These are phyloP conservation scores for Calocera viscosa DNA, from an alignment of 768 basidiomycete species.

Conservation along the genomic window DNA sequence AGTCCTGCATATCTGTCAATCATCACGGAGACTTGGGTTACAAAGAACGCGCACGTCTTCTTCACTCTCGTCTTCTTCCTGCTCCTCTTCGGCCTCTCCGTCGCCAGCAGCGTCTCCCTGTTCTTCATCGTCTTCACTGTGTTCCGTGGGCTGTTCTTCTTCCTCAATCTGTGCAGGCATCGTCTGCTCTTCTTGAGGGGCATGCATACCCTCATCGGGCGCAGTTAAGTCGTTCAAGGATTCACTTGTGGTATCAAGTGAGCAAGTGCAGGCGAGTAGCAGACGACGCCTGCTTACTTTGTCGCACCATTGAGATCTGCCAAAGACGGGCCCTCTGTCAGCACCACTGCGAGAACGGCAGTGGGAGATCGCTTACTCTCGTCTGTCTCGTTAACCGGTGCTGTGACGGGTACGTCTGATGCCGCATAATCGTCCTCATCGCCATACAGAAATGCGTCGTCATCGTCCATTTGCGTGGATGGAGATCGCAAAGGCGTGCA, in stretches of 20 bases:
- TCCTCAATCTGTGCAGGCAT: constrained; percentile 30
- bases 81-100: constrained; percentile 25
- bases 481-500: constrained; percentile 16
- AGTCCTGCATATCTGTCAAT: constrained; percentile 38
- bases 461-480: constrained; percentile 39
- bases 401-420: constrained; percentile 23
- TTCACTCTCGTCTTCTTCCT: constrained; percentile 29
- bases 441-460: constrained; percentile 71
- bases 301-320: too few species aligned
- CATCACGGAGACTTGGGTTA: constrained; percentile 5
- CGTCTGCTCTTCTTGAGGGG: constrained; percentile 18
- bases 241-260: too few species aligned
- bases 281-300: constrained; percentile 24
- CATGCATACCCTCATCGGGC: too few species aligned
- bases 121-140: constrained; percentile 37
- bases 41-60: constrained; percentile 33
- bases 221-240: too few species aligned
- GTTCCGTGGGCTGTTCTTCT: constrained; percentile 33
- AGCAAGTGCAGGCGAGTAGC: too few species aligned
- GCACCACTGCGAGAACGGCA: too few species aligned
- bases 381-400: constrained; percentile 25
- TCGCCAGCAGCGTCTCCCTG: constrained; percentile 35
- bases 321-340: too few species aligned
- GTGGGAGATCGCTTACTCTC: constrained; percentile 40
- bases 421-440: constrained; percentile 30